Base-by-base conservation (phyloP, 805 yeast species). In the Candida broadrunensis region DNA sequence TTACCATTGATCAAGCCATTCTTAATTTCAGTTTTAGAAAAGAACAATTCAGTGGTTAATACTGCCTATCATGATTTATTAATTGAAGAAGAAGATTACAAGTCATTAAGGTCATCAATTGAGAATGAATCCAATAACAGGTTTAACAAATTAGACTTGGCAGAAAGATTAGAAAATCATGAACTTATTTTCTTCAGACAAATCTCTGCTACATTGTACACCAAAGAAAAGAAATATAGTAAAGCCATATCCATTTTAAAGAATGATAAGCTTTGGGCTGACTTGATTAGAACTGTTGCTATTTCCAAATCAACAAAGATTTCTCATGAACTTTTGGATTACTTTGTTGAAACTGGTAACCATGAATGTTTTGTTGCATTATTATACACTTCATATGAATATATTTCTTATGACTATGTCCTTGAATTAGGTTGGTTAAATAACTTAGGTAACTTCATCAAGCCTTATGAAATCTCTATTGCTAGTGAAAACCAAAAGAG, bases 301-400 rank as follows among this genome's bases (percentile, higher is more conserved):
- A 68, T 81, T 43, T 89, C 97, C 15, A 78, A 79, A 47, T 83
- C 83, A 50, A 56, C 78, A 9, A 89, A 86, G 60, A 84, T 91
- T 57, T 90, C 95, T 26, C 91, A 88, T 62, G 98, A 93, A 45
- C 72, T 88, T 49, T 71, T 93, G 61, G 77, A 84, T 39, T 93
- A 91, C 70, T 93, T 93, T 63, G 97, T 93, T 45, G 97, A 91
- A 55, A 88, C 95, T 30, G 98, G 96, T 52, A 93, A 93, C 70
- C 88, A 84, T 65, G 99, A 93, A 72, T 87, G 96, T 55, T 86
- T 88, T 60, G 85, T 89, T 55, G 97, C 96, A 5, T 78, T 90
- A 46, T 75, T 93, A 57, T 93, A 84, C 69, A 72, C 88, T 5
- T 87, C 95, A 56, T 93, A 93, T 63, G 86, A 84, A 38, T 71